Evolutionary conservation across 352 stramenopile species (phyloP).

Genomic region (Pythium monospermum): DNA sequence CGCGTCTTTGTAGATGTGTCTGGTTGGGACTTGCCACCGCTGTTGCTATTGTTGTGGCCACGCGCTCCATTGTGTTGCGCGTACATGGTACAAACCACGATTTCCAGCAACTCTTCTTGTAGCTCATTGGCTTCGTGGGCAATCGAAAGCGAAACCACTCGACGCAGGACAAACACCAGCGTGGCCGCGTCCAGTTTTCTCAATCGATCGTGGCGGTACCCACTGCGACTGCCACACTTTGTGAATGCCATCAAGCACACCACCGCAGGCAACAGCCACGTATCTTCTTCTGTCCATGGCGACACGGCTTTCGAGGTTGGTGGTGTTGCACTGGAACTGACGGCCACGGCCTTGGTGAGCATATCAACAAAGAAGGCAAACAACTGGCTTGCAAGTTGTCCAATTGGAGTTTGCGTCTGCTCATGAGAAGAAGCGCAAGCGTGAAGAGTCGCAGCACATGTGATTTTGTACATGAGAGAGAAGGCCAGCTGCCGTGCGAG

Average conservation of each 20-base stretch:
- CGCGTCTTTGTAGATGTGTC: no score
- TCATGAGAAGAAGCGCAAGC: neutral
- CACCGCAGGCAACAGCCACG: neutral
- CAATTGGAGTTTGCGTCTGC: neutral
- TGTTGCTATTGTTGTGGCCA: neutral
- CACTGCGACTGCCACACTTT: neutral
- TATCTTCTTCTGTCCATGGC: neutral
- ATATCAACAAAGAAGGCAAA: conserved; percentile 46
- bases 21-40: no score
- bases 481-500: conserved; percentile 39
- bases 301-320: neutral
- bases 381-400: conserved; percentile 19
- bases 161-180: neutral
- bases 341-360: conserved; percentile 35
- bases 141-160: neutral
- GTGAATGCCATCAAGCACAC: neutral
- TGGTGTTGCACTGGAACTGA: conserved; percentile 22
- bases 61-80: neutral
- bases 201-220: conserved; percentile 6
- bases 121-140: neutral
- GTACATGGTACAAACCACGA: conserved; percentile 6
- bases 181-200: neutral
- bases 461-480: conserved; percentile 20
- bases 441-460: conserved; percentile 18
- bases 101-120: conserved; percentile 2